Percentiles rank a stretch among this genome's conserved stretches.
phyloP scores from a whole-genome alignment of 495 filamentous ascomycete species.

The Aspergillus mulundensis region DNA sequence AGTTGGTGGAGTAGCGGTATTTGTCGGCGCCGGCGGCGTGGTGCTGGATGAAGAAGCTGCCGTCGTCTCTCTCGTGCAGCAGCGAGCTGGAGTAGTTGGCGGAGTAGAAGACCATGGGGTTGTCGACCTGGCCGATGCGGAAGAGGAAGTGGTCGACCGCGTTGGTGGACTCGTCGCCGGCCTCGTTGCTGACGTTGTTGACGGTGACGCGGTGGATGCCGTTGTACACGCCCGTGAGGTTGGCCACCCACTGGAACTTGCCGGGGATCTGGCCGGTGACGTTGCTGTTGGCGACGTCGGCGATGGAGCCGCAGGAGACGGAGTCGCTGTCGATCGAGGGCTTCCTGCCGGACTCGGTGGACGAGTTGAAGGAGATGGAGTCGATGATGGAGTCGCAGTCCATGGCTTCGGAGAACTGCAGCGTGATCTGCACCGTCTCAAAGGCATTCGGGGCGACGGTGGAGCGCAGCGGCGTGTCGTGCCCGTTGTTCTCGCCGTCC shows the following conservation, averaged over 20 bases:
- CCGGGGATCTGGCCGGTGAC: conserved; percentile 49
- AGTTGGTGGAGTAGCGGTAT: conserved; percentile 61
- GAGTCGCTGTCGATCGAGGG: conserved; percentile 37
- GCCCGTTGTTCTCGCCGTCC: conserved; percentile 26
- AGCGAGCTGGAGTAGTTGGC: conserved; percentile 58
- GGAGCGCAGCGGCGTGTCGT: conserved; percentile 59
- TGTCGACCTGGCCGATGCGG: conserved; percentile 52
- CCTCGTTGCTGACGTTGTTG: conserved; percentile 44
- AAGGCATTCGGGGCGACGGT: conserved; percentile 36
- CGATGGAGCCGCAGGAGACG: conserved; percentile 39
- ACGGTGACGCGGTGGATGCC: conserved; percentile 60
- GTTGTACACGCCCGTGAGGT: conserved; percentile 54
- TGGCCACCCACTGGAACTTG: conserved; percentile 49
- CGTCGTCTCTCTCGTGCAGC: conserved; percentile 36
- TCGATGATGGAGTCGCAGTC: conserved; percentile 52
- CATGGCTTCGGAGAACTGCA: conserved; percentile 62
- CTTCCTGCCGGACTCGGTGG: conserved; percentile 35
- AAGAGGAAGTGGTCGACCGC: conserved; percentile 54
- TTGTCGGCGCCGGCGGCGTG: conserved; percentile 59
- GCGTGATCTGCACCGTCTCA: conserved; percentile 42
- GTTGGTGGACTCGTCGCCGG: conserved; percentile 38
- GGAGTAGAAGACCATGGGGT: conserved; percentile 55
- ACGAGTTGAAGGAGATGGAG: conserved; percentile 49
- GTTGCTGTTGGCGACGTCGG: conserved; percentile 11
- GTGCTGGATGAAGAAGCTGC: conserved; percentile 50